A percentile compares a stretch with the other conserved stretches of the same genome.
These are phyloP conservation scores for Scenedesmus sp. DNA, from an alignment of 163 green algal species.

Conservation along the genomic window DNA sequence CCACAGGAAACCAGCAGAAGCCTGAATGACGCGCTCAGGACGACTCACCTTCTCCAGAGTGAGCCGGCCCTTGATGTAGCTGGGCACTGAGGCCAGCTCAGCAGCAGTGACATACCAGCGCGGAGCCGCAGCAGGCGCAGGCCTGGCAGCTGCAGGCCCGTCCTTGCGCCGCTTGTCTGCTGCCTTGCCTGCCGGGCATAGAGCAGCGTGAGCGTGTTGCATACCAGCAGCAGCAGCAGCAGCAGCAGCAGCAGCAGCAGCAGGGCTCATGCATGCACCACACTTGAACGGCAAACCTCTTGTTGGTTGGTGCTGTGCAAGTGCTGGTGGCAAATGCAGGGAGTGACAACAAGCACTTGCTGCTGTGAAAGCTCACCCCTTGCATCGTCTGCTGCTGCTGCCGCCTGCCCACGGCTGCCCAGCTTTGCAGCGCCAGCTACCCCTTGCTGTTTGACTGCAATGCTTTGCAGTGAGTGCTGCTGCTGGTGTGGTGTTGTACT, in stretches of 20 bases:
- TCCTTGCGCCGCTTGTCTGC: constrained; percentile 13
- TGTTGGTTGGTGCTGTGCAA: not conserved
- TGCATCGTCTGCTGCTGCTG: not conserved
- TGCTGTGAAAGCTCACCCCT: not conserved
- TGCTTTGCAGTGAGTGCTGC: not conserved
- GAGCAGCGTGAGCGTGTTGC: not conserved
- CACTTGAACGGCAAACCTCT: not conserved
- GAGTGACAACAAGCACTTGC: not conserved
- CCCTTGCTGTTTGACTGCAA: not conserved
- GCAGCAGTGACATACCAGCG: constrained; percentile 75
- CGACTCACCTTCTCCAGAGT: constrained; percentile 73
- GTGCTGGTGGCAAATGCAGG: not conserved
- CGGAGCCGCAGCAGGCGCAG: constrained; percentile 16
- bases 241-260: not conserved
- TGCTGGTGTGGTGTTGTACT: not conserved
- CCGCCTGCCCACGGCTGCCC: not conserved
- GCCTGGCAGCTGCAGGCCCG: not conserved
- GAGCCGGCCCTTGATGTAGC: constrained; percentile 80
- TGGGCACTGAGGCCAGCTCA: constrained; percentile 70
- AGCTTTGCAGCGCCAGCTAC: not conserved
- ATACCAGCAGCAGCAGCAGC: not conserved
- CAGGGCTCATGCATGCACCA: not conserved
- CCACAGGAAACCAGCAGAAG: too few species aligned
- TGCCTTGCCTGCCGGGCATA: not conserved
- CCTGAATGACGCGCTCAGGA: not conserved